Base-by-base conservation (phyloP, 768 basidiomycete species). In the Boletus subparvulus region DNA sequence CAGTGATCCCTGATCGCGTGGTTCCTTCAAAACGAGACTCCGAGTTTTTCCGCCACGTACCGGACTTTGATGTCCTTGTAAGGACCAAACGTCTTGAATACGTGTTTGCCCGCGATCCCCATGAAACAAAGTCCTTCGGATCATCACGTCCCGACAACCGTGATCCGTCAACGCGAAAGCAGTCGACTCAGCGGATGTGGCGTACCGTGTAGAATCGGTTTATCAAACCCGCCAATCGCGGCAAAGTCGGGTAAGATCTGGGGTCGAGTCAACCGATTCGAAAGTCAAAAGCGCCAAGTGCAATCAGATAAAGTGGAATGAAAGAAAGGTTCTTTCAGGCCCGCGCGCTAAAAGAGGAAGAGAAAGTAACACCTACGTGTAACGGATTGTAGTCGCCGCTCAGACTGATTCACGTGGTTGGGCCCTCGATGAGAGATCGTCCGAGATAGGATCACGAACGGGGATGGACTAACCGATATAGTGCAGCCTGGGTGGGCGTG, bases 41-140 rank as follows among this genome's bases (percentile, higher is more conserved):
- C 54, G 11, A 8, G 4, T 42, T 19, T 28, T 40, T 26, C 26
- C 24, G 33, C 4, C 19, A 73, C 83, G 68, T 66, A 91, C 84
- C 96, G 84, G 56, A 92, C 94, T 82, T 98, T 99, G 78, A 99
- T 96, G 69, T 98, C 93, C 65, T 84, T 84, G 76, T 81, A 96
- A 16, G 82, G 71, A 13, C 97, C 97, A 67, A 84, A 99, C 4
- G 85, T 78, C 74, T 96, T 90, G 61, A 92, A 70, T 36, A 99
- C 86, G 67, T 98, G 94, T 74, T 98, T 98, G 6, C 87, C 92
- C 5, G 94, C 83, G 54, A 97, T 86, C 19, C 96, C 97, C 84
- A 98, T 90, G 32, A 79, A 89, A 76, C 94, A 97, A 13, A 98
- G 82, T 21, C 94, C 87, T 79, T 54, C 24, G 16, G 45, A 39